These are phyloP conservation scores for Cyclocybe aegerita DNA, from an alignment of 768 basidiomycete genomes.

Conservation along the genomic window DNA sequence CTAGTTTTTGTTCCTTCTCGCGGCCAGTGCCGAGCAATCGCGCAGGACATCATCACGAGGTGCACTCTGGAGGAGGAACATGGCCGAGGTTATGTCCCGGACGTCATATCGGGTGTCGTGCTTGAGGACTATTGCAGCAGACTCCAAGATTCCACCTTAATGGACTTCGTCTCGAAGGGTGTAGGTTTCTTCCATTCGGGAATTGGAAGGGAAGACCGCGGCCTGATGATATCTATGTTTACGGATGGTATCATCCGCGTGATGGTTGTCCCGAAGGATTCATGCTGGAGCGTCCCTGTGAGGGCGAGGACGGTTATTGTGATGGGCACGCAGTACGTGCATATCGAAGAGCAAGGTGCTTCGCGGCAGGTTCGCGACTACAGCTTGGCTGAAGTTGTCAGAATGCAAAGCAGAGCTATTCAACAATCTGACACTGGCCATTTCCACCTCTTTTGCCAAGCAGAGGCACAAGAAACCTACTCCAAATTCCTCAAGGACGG, in stretches of 20 bases:
- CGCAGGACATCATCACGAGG: conserved; percentile 84
- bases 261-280: conserved; percentile 78
- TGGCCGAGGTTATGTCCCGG: conserved; percentile 65
- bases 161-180: conserved; percentile 79
- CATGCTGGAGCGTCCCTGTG: conserved; percentile 89
- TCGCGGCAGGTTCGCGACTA: conserved; percentile 82
- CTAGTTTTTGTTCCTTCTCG: conserved; percentile 91
- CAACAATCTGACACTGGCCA: conserved; percentile 57
- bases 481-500: conserved; percentile 86
- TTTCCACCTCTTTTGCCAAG: conserved; percentile 88
- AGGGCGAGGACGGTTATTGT: conserved; percentile 80
- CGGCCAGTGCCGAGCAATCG: conserved; percentile 68
- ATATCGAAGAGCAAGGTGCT: conserved; percentile 40
- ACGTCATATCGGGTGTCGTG: conserved; percentile 44
- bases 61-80: conserved; percentile 75
- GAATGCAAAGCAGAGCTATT: conserved; percentile 90
- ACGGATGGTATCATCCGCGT: conserved; percentile 78
- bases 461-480: conserved; percentile 80
- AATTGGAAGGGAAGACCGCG: conserved; percentile 63
- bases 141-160: conserved; percentile 60
- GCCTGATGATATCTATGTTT: conserved; percentile 77
- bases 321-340: conserved; percentile 89
- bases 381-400: conserved; percentile 73
- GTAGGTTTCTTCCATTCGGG: conserved; percentile 87
- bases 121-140: conserved; percentile 59